Evolutionary conservation across 2,329 filamentous ascomycete species (phyloP), one percentile per base, ranked within the genome.

Genomic region (Penicillium fuscoglaucum): DNA sequence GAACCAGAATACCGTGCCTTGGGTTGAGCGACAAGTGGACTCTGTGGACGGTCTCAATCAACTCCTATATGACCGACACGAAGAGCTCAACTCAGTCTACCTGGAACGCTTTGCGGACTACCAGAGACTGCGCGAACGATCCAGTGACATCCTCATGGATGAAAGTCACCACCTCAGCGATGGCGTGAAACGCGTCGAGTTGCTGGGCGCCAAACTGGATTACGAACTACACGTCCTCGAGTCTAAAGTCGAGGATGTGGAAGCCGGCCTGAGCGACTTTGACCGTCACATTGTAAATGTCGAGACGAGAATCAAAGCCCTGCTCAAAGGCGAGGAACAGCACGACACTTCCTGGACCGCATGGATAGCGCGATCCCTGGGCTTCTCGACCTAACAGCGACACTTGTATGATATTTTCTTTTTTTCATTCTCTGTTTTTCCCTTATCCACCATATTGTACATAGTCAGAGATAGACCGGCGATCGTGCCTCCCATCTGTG

Each of bases 141-240:
- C 88, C 1, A 84, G 88, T 35, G 88, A 90, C 58, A 78, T 91
- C 17, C 76, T 96, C 10, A 81, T 82, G 0, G 85, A 88, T 48
- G 90, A 96, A 74, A 84, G 87, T 41, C 81, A 82, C 24, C 82
- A 84, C 52, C 79, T 96, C 39, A 84, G 83, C 4, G 90, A 95
- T 70, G 83, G 83, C 17, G 80, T 92, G 60, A 89, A 89, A 72
- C 90, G 95, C 62, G 82, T 97, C 15, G 92, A 96, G 72, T 84
- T 89, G 24, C 79, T 96, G 40, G 86, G 89, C 3, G 91, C 91
- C 21, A 93, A 93, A 74, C 81, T 98, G 55, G 93, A 98, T 69
- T 98, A 98, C 74, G 93, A 97, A 78, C 88, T 97, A 61, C 85
- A 89, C 59, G 86, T 87, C 17, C 79, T 98, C n/a, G 82, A 87